Percentiles rank a stretch among this genome's conserved stretches.
These are phyloP conservation scores for Aurantiochytrium sp. DNA, from an alignment of 108 stramenopile species.

Conservation along the genomic window DNA sequence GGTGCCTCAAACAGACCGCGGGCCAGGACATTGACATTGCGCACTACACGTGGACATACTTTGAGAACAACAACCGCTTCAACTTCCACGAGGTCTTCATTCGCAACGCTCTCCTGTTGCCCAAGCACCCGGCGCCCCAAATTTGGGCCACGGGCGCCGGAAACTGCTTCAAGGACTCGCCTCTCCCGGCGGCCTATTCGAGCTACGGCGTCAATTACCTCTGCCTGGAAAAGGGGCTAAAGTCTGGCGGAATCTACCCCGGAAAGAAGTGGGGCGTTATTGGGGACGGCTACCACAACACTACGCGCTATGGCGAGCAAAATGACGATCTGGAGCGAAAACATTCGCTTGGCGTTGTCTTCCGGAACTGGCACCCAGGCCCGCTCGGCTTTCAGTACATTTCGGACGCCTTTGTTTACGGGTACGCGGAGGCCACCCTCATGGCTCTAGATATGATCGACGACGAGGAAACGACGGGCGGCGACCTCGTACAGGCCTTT, in stretches of 20 bases:
- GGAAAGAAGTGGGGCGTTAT: conserved; percentile 47
- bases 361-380: conserved; percentile 60
- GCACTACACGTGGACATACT: conserved; percentile 58
- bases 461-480: conserved; percentile 42
- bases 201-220: conserved; percentile 51
- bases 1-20: conserved; percentile 52
- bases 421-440: conserved; percentile 45
- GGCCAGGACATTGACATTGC: conserved; percentile 43
- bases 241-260: conserved; percentile 54
- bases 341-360: conserved; percentile 51
- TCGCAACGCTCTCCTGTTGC: conserved; percentile 49
- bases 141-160: conserved; percentile 45
- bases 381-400: conserved; percentile 58
- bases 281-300: conserved; percentile 60
- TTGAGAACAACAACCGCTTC: conserved; percentile 46
- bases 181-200: conserved; percentile 46
- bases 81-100: conserved; percentile 44
- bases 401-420: conserved; percentile 56
- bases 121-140: conserved; percentile 49
- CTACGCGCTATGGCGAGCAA: conserved; percentile 54
- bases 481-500: conserved; percentile 50
- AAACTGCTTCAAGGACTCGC: conserved; percentile 42
- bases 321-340: conserved; percentile 41
- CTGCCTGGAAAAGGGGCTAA: conserved; percentile 53
- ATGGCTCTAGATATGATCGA: conserved; percentile 54